Conservation (phyloP, 148 eudicot genomes). For the Persicaria tinctoria region DNA sequence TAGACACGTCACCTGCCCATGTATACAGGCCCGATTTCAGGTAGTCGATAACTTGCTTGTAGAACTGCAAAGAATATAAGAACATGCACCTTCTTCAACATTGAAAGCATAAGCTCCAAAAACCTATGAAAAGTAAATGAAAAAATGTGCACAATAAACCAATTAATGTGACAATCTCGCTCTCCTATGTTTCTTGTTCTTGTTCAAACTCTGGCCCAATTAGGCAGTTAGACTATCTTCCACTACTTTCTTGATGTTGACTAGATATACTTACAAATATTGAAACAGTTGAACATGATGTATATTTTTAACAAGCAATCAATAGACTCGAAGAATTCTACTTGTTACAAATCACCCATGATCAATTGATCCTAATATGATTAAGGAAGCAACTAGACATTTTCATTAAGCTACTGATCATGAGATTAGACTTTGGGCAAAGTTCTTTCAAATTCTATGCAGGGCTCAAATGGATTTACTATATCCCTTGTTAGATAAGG, state of each 20-base stretch:
- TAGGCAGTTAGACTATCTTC: neutral
- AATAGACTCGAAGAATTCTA: too few relatives aligned
- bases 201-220: neutral
- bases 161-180: neutral
- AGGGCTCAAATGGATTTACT: neutral
- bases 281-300: neutral
- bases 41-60: constrained; percentile 69
- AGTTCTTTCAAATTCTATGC: neutral
- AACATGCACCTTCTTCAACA: neutral
- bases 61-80: constrained; percentile 49
- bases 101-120: neutral
- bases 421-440: neutral
- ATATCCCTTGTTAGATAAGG: neutral
- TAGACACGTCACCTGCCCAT: constrained; percentile 86
- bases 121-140: neutral
- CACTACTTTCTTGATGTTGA: neutral
- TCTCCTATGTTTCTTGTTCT: too few relatives aligned
- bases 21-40: constrained; percentile 80
- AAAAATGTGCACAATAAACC: neutral
- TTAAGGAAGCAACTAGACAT: neutral
- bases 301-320: neutral
- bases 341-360: too few relatives aligned
- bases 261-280: neutral
- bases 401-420: neutral
- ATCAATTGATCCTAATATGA: too few relatives aligned